Conservation (phyloP, 495 filamentous ascomycete genomes). For the Parachaetomium inaequale region DNA sequence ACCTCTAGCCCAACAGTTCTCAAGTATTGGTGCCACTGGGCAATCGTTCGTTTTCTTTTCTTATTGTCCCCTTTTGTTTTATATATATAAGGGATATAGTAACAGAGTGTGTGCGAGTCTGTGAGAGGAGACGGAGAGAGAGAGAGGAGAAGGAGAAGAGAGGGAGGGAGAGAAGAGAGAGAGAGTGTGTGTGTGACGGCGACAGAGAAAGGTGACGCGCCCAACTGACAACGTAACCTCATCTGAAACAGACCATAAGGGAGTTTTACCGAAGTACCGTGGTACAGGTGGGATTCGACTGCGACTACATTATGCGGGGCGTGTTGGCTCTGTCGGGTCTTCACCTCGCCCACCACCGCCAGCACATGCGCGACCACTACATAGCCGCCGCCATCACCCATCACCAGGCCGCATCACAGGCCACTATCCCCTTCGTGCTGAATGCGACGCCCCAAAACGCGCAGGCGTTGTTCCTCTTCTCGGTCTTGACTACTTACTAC, state of each 20-base stretch:
- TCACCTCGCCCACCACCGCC: constrained; percentile 3
- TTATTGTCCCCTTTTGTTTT: neutral
- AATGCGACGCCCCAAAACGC: neutral
- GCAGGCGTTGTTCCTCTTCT: neutral
- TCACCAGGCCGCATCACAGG: neutral
- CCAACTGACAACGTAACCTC: neutral
- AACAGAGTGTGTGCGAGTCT: too few relatives aligned
- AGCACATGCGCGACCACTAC: neutral
- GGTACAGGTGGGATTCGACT: constrained; percentile 1
- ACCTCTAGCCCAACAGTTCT: too few relatives aligned
- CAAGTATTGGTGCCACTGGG: neutral
- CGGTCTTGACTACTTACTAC: constrained; percentile 1
- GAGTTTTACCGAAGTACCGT: neutral
- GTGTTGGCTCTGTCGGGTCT: neutral
- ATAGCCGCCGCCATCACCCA: neutral
- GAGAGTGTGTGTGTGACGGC: neutral
- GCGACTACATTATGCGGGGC: constrained; percentile 2
- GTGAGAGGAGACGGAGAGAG: too few relatives aligned
- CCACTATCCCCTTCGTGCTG: neutral
- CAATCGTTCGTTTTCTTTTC: neutral
- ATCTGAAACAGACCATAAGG: neutral
- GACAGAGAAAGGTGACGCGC: neutral
- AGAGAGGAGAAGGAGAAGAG: too few relatives aligned
- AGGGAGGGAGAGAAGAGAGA: too few relatives aligned
- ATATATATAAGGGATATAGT: too few relatives aligned